Percentiles rank a stretch among this genome's conserved stretches.
These are phyloP conservation scores for Boletellus deceptivus DNA, from an alignment of 1,284 basidiomycete species.

Conservation along the genomic window DNA sequence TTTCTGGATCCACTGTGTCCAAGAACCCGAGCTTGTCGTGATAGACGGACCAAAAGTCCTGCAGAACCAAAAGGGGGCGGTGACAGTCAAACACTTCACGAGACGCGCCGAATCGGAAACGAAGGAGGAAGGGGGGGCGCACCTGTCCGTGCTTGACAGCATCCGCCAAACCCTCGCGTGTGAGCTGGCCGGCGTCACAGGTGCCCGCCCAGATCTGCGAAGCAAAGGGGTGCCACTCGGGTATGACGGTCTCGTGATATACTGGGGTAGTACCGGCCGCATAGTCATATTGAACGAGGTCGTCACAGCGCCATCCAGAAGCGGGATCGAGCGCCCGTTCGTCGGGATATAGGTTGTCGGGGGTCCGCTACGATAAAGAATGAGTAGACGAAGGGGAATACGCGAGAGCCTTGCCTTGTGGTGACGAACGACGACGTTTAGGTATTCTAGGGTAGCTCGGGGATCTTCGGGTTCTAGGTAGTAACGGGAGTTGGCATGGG, in stretches of 20 bases:
- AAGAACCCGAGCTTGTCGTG: slow-evolving; percentile 42
- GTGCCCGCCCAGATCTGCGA: slow-evolving; percentile 54
- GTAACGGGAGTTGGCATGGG: slow-evolving; percentile 44
- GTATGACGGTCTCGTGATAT: slow-evolving; percentile 40
- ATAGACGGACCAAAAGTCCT: slow-evolving; percentile 56
- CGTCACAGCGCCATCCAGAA: slow-evolving; percentile 41
- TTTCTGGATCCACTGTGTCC: slow-evolving; percentile 36
- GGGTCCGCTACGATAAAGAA: slow-evolving; percentile 19
- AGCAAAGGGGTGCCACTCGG: slow-evolving; percentile 46
- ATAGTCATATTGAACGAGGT: slow-evolving; percentile 38
- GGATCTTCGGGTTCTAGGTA: slow-evolving; percentile 33
- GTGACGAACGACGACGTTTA: slow-evolving; percentile 46
- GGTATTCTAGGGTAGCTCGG: slow-evolving; percentile 36
- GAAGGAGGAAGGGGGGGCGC: not conserved
- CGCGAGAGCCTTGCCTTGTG: slow-evolving; percentile 39
- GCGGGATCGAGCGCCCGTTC: slow-evolving; percentile 45
- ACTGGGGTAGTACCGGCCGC: slow-evolving; percentile 36
- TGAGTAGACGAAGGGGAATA: not conserved
- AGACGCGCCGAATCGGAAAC: no score
- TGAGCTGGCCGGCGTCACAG: slow-evolving; percentile 54
- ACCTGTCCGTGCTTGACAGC: slow-evolving; percentile 49
- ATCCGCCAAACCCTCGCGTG: slow-evolving; percentile 47
- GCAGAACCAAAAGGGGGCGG: not conserved
- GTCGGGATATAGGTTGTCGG: slow-evolving; percentile 42
- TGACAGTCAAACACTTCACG: no score